A percentile compares a stretch with the other conserved stretches of the same genome.
phyloP scores from a whole-genome alignment of 2,329 filamentous ascomycete species.

The Metarhizium anisopliae region DNA sequence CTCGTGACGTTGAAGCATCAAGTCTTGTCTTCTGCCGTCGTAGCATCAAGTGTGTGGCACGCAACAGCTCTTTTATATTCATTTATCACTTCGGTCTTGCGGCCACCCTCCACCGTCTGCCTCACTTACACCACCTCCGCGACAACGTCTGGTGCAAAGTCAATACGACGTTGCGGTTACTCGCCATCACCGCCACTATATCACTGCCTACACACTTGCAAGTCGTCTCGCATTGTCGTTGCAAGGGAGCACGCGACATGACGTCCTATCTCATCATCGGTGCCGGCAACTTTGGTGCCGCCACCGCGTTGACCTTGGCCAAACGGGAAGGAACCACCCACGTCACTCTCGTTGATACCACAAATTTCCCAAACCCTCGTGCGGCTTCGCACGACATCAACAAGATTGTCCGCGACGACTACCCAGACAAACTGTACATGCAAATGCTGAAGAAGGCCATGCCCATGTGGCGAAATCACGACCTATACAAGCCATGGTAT shows the following conservation, averaged over 20 bases:
- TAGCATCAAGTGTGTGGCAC: not conserved
- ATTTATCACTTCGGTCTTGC: not conserved
- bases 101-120: too few species aligned
- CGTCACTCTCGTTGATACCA: slow-evolving; percentile 28
- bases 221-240: not conserved
- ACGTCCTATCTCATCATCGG: slow-evolving; percentile 28
- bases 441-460: slow-evolving; percentile 30
- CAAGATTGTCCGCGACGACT: slow-evolving; percentile 35
- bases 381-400: slow-evolving; percentile 38
- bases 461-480: slow-evolving; percentile 30
- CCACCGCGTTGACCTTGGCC: slow-evolving; percentile 29
- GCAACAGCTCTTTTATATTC: not conserved
- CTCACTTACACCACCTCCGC: not conserved
- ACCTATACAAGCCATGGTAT: slow-evolving; percentile 44
- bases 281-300: slow-evolving; percentile 34
- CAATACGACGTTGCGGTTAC: not conserved
- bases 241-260: slow-evolving; percentile 1
- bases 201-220: not conserved
- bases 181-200: not conserved
- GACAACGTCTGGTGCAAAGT: not conserved
- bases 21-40: not conserved
- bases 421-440: slow-evolving; percentile 31
- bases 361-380: slow-evolving; percentile 26
- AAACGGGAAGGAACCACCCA: slow-evolving; percentile 16
- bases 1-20: not conserved